phyloP scores from a whole-genome alignment of 257 asterid genomes.

The Craterostigma plantagineum region DNA sequence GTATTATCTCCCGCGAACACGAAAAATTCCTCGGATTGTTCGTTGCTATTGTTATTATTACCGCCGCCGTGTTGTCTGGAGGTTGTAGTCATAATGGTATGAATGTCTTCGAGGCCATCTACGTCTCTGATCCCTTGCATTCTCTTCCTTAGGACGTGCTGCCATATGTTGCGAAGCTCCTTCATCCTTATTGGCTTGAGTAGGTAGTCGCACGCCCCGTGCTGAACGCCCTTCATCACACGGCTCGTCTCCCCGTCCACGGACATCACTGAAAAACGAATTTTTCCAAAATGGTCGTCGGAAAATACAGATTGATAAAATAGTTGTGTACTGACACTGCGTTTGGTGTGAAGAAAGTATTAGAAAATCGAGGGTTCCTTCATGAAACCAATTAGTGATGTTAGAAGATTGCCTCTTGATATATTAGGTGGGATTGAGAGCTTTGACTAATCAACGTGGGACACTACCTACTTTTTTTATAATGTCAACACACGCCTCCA shows the following conservation, averaged over 20 bases:
- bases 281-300: too few relatives aligned
- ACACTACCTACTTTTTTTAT: too few relatives aligned
- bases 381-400: too few relatives aligned
- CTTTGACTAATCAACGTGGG: too few relatives aligned
- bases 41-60: slow-evolving; percentile 10
- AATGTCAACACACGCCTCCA: too few relatives aligned
- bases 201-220: slow-evolving; percentile 88
- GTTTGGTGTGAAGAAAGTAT: too few relatives aligned
- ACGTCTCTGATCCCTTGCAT: slow-evolving; percentile 72
- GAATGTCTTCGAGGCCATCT: slow-evolving; percentile 27
- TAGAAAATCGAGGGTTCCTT: too few relatives aligned
- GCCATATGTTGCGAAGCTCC: slow-evolving; percentile 88
- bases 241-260: slow-evolving; percentile 89
- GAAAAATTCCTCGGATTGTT: slow-evolving; percentile 32
- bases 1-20: slow-evolving; percentile 30
- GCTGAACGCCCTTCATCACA: slow-evolving; percentile 94
- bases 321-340: too few relatives aligned
- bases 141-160: slow-evolving; percentile 66
- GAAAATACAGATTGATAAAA: too few relatives aligned
- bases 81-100: slow-evolving; percentile 14
- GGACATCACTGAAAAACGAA: slow-evolving; percentile 99
- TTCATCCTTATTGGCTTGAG: slow-evolving; percentile 86
- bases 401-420: too few relatives aligned
- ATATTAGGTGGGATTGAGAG: too few relatives aligned
- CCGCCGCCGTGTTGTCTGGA: too few relatives aligned